Percentiles rank a stretch among this genome's conserved stretches.
Conservation (phyloP, 176 grass and related monocot genomes). For the Otatea glauca region DNA sequence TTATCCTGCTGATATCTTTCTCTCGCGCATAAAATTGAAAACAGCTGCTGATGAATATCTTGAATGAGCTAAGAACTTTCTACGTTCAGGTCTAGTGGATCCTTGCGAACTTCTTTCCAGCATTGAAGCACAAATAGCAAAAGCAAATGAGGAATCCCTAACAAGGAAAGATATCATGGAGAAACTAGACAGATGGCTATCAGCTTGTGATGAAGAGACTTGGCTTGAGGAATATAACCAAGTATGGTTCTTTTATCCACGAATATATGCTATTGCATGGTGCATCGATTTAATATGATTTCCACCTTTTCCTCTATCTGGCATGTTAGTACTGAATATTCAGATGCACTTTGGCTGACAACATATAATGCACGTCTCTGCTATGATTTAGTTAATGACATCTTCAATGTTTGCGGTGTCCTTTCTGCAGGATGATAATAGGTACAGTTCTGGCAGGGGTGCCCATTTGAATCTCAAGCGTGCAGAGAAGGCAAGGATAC, state of each 20-base stretch:
- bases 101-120: constrained; percentile 89
- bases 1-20: constrained; percentile 17
- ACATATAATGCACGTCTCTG: constrained; percentile 4
- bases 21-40: constrained; percentile 10
- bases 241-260: constrained; percentile 47
- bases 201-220: constrained; percentile 85
- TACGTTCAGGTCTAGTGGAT: constrained; percentile 83
- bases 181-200: constrained; percentile 79
- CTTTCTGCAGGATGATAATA: constrained; percentile 72
- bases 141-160: constrained; percentile 75
- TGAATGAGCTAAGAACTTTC: constrained; percentile 29
- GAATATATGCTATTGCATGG: constrained; percentile 20
- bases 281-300: constrained; percentile 2
- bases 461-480: constrained; percentile 90
- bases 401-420: constrained; percentile 30
- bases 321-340: constrained; percentile 35
- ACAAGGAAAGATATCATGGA: constrained; percentile 93
- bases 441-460: constrained; percentile 84
- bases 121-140: constrained; percentile 79
- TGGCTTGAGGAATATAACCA: constrained; percentile 98
- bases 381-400: constrained; percentile 9
- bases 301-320: constrained; percentile 13
- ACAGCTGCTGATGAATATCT: constrained; percentile 38
- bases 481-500: constrained; percentile 88
- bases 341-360: neutral